Base-by-base conservation (phyloP, 2,329 filamentous ascomycete species). In the Pseudodiploospora longispora region DNA sequence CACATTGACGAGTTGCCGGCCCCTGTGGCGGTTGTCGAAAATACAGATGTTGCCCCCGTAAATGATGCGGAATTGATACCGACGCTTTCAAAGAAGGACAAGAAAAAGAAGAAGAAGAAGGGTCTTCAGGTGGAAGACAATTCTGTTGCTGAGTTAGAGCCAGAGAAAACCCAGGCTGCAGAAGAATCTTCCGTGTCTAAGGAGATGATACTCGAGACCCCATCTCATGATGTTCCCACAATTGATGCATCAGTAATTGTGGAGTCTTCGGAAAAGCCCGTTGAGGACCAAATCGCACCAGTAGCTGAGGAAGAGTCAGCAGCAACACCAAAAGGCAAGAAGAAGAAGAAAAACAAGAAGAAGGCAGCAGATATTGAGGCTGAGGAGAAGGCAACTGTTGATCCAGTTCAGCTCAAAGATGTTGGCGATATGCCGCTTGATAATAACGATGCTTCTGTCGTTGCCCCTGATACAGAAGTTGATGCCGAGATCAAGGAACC, bases 81-180 rank as follows among this genome's bases (percentile, higher is more conserved):
- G 6, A 9, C 33, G n/a, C 38, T n/a, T 28, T 48, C 51, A 28
- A 56, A 54, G 45, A 61, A 57, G 36, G 53, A 50, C 43, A 56
- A 58, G 40, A 58, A 59, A 40, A 55, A 57, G 44, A 56, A 53
- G 49, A 55, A 56, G 47, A 59, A 57, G 53, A 59, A 53, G 42
- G 49, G 43, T 36, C 30, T 47, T 27, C 46, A 34, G 7, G 19
- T 48, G 4, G 47, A 51, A 27, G 48, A 49, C 10, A 12, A 41
- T 41, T 6, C 27, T 10, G 33, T 19, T 28, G 10, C 31, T 36
- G n/a, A 10, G 19, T 19, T 19, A 19, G 19, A 19, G 19, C 19
- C 19, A 19, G 19, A 19, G 19, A 19, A 19, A 19, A 19, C 19
- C 19, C 19, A 19, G 19, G 19, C 19, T 19, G 19, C 19, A 19